Evolutionary conservation across 2,329 filamentous ascomycete species (phyloP), one percentile per base, ranked within the genome.

Genomic region (Epichloe aotearoae): DNA sequence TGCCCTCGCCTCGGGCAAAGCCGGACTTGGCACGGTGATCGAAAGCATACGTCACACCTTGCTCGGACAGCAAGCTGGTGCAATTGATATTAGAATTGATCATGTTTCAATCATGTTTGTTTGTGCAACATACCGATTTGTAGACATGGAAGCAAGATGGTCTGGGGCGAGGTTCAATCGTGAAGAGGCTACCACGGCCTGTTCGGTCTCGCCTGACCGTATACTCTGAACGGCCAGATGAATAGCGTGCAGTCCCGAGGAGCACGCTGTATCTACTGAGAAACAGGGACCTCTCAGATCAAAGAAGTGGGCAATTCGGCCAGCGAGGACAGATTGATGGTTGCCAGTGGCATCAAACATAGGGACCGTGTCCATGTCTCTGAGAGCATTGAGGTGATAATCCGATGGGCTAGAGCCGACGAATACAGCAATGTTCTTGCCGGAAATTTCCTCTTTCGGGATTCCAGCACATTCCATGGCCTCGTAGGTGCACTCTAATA

Each of bases 1-100:
- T 71, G 4, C 79, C 80, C 56, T 84, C 80, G 8, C 78, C 81
- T 10, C 80, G 72, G 0, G 73, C 79, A 56, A 81, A 85, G 0
- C 82, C 82, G 39, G 33, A 56, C 19, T 60, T 44, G 46, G 59
- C 60, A 50, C 59, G 46, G 52, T 63, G 53, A 56, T 65, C 53
- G 38, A 59, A 56, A 45, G 75, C 75, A 47, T 70, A 72, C 14
- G 72, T 79, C 34, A 37, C 33, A 14, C 47, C 47, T 8, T 49
- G 33, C 33, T 43, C 47, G 8, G 47, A 49, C 7, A 49, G 39
- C 33, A 49, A 30, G 6, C 47, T 49, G n/a, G 11, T n/a, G 7
- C 15, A 44, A 42, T 8, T 10, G 1, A n/a, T 17, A 30, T 49
- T 26, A 49, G 17, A 11, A 7, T 11, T 6, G 5, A 10, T 11